phyloP scores from a whole-genome alignment of 2,329 filamentous ascomycete genomes.

The Cladophialophora immunda region DNA sequence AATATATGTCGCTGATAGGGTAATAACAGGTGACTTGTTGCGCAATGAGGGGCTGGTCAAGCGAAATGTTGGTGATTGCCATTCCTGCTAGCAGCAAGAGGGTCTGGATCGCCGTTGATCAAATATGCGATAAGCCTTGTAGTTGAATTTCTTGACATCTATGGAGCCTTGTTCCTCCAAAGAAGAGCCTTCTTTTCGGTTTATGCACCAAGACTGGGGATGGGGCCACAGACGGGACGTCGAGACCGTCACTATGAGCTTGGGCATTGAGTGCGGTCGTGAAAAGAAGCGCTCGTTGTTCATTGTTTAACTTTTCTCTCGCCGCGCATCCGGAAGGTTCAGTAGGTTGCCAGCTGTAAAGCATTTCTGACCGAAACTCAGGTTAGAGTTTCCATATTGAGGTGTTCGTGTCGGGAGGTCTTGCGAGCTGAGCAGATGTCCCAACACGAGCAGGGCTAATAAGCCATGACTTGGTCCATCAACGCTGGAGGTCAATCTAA shows the following conservation, averaged over 20 bases:
- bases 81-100: neutral
- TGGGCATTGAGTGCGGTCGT: neutral
- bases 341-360: neutral
- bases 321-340: neutral
- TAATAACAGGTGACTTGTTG: slow-evolving; percentile 46
- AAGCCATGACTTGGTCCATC: neutral
- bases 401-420: neutral
- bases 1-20: slow-evolving; percentile 47
- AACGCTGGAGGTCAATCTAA: neutral
- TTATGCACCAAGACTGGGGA: neutral
- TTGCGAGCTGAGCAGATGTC: neutral
- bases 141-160: neutral
- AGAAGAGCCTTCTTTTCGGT: neutral
- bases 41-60: slow-evolving; percentile 40
- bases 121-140: neutral
- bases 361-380: neutral
- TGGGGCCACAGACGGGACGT: neutral
- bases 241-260: neutral
- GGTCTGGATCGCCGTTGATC: neutral
- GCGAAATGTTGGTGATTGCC: neutral
- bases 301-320: neutral
- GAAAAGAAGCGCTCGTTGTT: neutral
- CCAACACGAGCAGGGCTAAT: neutral
- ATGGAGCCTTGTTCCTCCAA: neutral
- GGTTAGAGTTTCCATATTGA: neutral